Evolutionary conservation across 768 basidiomycete species (phyloP), one percentile per base, ranked within the genome.

Genomic region (Mycena galopus): DNA sequence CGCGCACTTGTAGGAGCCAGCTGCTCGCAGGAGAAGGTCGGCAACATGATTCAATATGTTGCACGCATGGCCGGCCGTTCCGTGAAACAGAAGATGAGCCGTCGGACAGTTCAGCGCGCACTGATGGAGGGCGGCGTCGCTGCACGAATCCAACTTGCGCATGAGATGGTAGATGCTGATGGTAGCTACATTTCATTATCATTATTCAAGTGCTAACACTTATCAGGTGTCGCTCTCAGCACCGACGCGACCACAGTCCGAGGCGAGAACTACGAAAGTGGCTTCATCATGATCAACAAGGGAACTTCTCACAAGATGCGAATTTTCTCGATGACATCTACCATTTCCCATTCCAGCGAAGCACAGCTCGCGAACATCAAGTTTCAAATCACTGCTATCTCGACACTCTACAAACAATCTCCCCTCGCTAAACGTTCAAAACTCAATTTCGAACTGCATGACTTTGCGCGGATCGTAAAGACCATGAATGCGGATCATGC

Each of bases 291-390:
- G 63, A 65, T 65, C 9, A 66, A 66, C 55, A 66, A 66, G n/a
- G 55, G 37, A 8, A 6, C 25, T 6, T 16, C 53, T 1, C 65
- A 66, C 55, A 56, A 55, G 7, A 66, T 56, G 30, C 72, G 64
- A 4, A 32, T 68, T 4, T 30, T 74, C 33, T 33, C 44, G 5
- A 35, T 76, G 19, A 37, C 61, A 23, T 72, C 73, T 2, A 66
- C 73, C 11, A 17, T 69, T n/a, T 57, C 73, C 27, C 79, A 79
- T 56, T 71, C 70, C 10, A 78, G 76, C 27, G 71, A 78, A 53
- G 66, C 72, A 0, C 78, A 78, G 65, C 61, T 78, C 2, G 37
- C 33, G 0, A 68, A 71, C 11, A 17, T 50, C 8, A 60, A 69
- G n/a, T 3, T 5, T 3, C 67, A 55, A 7, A 76, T 76, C 17